Percentiles rank a stretch among this genome's conserved stretches.
Conservation (phyloP, 306 rosid species). For the Citrullus colocynthis region DNA sequence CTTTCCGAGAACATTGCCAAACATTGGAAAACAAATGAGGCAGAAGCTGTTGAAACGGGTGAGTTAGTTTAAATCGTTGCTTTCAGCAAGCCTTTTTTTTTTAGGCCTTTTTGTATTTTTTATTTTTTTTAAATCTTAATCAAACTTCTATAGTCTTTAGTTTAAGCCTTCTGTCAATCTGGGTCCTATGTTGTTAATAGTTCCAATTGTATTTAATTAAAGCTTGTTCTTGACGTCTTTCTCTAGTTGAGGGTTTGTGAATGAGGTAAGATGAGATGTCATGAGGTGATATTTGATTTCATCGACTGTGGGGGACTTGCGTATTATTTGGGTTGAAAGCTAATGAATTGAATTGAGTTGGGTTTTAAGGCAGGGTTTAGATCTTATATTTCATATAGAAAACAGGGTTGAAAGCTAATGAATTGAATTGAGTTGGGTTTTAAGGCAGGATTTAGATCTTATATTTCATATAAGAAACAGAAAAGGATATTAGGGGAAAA, state of each 20-base stretch:
- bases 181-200: not conserved
- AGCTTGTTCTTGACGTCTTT: not conserved
- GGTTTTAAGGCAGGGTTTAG: not conserved
- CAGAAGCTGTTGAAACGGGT: slow-evolving; percentile 97
- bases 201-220: not conserved
- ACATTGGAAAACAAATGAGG: slow-evolving; percentile 90
- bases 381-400: too few relatives aligned
- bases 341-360: not conserved
- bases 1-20: slow-evolving; percentile 96
- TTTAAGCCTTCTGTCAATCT: not conserved
- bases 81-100: not conserved
- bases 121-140: too few relatives aligned
- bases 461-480: too few relatives aligned
- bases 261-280: not conserved
- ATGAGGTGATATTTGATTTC: not conserved
- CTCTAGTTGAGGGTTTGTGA: not conserved
- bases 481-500: too few relatives aligned
- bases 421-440: not conserved
- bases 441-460: too few relatives aligned
- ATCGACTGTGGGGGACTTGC: not conserved
- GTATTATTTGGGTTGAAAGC: not conserved
- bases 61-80: not conserved
- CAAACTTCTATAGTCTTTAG: too few relatives aligned
- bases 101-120: too few relatives aligned
- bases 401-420: not conserved